A percentile compares a stretch with the other conserved stretches of the same genome.
phyloP scores from a whole-genome alignment of 2,329 filamentous ascomycete species.

The Pestalotiopsis sp. region DNA sequence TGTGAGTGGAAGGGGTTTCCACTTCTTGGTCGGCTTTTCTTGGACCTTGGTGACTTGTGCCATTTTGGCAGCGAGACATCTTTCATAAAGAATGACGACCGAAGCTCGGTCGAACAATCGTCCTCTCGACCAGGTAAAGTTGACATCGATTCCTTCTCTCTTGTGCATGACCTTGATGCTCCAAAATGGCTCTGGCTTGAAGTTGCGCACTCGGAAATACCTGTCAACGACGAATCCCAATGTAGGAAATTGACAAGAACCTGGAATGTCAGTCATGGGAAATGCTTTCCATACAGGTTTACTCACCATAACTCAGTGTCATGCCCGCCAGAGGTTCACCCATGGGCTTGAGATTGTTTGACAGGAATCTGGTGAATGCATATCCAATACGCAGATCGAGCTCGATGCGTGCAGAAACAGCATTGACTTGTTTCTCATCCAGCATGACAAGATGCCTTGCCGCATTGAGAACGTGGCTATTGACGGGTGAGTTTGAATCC shows the following conservation, averaged over 20 bases:
- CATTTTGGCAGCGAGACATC: constrained; percentile 74
- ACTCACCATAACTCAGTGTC: constrained; percentile 78
- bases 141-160: constrained; percentile 77
- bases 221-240: constrained; percentile 96
- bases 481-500: not conserved
- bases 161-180: constrained; percentile 81
- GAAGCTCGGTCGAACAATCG: constrained; percentile 87
- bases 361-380: constrained; percentile 89
- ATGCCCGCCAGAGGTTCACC: constrained; percentile 67
- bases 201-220: constrained; percentile 92
- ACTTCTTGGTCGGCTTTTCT: constrained; percentile 91
- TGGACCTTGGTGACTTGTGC: constrained; percentile 84
- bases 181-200: constrained; percentile 93
- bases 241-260: constrained; percentile 94
- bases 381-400: constrained; percentile 90
- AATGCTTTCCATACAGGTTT: constrained; percentile 18
- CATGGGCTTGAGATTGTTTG: constrained; percentile 73
- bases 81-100: constrained; percentile 81
- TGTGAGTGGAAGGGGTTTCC: constrained; percentile 89
- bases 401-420: constrained; percentile 87
- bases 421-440: constrained; percentile 84
- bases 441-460: constrained; percentile 76
- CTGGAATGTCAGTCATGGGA: constrained; percentile 41
- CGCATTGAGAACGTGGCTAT: constrained; percentile 82
- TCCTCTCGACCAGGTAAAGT: constrained; percentile 80